phyloP scores from a whole-genome alignment of 2,329 filamentous ascomycete genomes.

The Phaeosphaeria sp. region DNA sequence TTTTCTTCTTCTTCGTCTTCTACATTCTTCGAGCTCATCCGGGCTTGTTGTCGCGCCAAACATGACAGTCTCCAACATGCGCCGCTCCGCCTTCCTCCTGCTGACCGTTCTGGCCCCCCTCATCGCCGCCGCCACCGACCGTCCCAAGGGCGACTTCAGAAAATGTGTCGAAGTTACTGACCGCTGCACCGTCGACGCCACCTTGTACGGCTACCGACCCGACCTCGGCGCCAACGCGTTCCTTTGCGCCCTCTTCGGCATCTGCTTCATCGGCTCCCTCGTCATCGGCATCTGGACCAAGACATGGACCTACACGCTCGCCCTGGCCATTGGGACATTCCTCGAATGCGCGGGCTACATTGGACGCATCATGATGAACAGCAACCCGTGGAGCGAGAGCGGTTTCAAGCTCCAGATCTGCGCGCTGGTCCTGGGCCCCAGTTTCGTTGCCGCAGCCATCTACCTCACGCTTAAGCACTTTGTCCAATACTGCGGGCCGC shows the following conservation, averaged over 20 bases:
- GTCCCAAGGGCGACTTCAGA: constrained; percentile 29
- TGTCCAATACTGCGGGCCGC: constrained; percentile 51
- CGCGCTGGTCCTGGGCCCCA: constrained; percentile 52
- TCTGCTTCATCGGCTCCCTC: constrained; percentile 23
- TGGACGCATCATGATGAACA: constrained; percentile 51
- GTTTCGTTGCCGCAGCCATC: constrained; percentile 55
- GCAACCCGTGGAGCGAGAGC: constrained; percentile 51
- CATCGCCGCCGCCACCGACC: constrained; percentile 20
- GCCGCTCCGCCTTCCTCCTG: constrained; percentile 14
- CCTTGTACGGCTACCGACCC: constrained; percentile 51
- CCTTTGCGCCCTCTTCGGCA: constrained; percentile 36
- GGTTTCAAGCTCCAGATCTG: constrained; percentile 54
- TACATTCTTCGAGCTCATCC: not conserved
- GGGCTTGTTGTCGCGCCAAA: not conserved
- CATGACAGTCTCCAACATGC: constrained; percentile 12
- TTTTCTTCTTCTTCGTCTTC: not conserved
- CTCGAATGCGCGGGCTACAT: constrained; percentile 53
- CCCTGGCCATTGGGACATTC: constrained; percentile 48
- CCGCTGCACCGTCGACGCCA: constrained; percentile 42
- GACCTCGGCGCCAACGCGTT: constrained; percentile 48
- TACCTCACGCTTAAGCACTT: constrained; percentile 57
- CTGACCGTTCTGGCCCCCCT: constrained; percentile 15
- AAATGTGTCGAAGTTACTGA: constrained; percentile 30
- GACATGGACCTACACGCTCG: constrained; percentile 51
- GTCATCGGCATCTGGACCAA: constrained; percentile 39